phyloP scores from a whole-genome alignment of 345 rosid genomes.

The Tarenaya hassleriana region DNA sequence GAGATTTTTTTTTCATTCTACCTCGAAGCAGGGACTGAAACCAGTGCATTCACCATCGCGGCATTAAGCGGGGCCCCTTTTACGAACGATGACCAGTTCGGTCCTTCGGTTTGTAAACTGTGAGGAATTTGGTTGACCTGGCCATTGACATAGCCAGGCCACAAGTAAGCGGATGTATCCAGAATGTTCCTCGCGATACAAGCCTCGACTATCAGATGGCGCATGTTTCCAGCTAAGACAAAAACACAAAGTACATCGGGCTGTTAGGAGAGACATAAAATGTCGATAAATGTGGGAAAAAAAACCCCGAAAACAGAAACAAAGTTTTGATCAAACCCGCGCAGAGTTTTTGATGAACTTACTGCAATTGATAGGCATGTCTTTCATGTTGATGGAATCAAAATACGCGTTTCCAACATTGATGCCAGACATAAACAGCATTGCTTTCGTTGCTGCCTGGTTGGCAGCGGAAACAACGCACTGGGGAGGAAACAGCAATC shows the following conservation, averaged over 20 bases:
- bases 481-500: constrained; percentile 79
- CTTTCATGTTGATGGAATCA: constrained; percentile 69
- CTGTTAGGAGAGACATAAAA: no score
- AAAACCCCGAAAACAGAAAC: no score
- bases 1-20: constrained; percentile 36
- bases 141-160: constrained; percentile 90
- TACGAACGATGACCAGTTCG: constrained; percentile 84
- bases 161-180: constrained; percentile 84
- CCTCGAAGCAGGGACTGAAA: constrained; percentile 92
- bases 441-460: constrained; percentile 87
- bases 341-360: constrained; percentile 28
- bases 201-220: constrained; percentile 94
- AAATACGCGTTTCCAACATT: constrained; percentile 51
- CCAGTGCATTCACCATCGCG: constrained; percentile 59
- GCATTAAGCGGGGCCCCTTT: constrained; percentile 71
- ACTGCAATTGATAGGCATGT: constrained; percentile 76
- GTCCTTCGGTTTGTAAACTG: constrained; percentile 49
- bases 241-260: constrained; percentile 20
- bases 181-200: constrained; percentile 81
- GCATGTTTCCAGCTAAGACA: constrained; percentile 88
- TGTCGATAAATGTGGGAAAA: no score
- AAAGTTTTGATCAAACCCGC: constrained; percentile 4
- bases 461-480: constrained; percentile 75
- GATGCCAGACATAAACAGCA: constrained; percentile 65
- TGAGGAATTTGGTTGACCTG: constrained; percentile 57